A percentile compares a stretch with the other conserved stretches of the same genome.
Evolutionary conservation across 768 basidiomycete genomes (phyloP).

Genomic region (Tricholomella constricta): DNA sequence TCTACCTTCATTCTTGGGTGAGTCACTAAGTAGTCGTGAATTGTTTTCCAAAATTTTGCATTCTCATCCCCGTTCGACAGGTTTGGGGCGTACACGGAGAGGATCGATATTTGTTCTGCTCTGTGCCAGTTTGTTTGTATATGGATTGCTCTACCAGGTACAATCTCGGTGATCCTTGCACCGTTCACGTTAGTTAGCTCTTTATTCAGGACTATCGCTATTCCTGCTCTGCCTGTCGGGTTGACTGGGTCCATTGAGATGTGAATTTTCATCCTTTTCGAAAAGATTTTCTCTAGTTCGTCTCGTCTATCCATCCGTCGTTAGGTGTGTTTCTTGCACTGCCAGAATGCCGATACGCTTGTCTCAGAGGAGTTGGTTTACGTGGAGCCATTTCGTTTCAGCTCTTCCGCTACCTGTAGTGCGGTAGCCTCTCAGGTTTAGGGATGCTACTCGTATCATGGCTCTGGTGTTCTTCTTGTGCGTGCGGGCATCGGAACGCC

Average conservation of each 20-base stretch:
- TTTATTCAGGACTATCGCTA: constrained; percentile 38
- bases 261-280: too few species aligned
- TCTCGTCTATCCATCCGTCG: constrained; percentile 12
- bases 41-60: too few species aligned
- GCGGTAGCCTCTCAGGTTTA: constrained; percentile 29
- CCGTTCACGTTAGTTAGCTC: constrained; percentile 6
- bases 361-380: constrained; percentile 16
- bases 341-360: constrained; percentile 29
- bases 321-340: constrained; percentile 36
- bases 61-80: too few species aligned
- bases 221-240: constrained; percentile 25
- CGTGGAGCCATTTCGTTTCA: constrained; percentile 30
- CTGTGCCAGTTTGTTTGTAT: too few species aligned
- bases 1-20: too few species aligned
- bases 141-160: too few species aligned
- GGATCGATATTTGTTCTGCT: too few species aligned
- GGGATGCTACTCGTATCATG: constrained; percentile 15
- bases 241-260: too few species aligned
- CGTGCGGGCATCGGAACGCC: neutral
- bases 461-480: constrained; percentile 9
- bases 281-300: constrained; percentile 17
- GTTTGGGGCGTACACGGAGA: too few species aligned
- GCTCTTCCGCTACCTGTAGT: constrained; percentile 12
- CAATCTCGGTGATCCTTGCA: too few species aligned
- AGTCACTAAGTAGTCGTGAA: too few species aligned